Evolutionary conservation across 179 eudicot genomes (phyloP).

Genomic region (Corrigiola litoralis): DNA sequence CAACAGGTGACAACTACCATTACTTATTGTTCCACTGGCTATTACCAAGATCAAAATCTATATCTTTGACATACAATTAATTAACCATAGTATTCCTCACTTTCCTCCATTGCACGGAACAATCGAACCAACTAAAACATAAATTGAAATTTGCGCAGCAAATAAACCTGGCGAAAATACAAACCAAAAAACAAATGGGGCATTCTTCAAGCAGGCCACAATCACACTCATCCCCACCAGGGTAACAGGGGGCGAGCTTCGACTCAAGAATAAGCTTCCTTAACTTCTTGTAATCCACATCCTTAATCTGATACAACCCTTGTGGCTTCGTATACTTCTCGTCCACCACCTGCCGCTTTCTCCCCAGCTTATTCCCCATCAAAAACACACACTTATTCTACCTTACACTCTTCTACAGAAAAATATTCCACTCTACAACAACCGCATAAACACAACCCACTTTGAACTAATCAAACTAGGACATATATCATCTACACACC

Average conservation of each 20-base stretch:
- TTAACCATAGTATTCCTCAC: background rate
- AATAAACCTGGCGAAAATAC: constrained; percentile 9
- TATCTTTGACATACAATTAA: background rate
- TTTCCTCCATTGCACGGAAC: background rate
- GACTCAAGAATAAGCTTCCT: constrained; percentile 93
- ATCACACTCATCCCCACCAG: constrained; percentile 84
- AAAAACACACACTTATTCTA: background rate
- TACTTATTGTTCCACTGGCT: background rate
- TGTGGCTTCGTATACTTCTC: constrained; percentile 96
- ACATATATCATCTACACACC: background rate
- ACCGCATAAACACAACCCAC: background rate
- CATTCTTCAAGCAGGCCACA: constrained; percentile 73
- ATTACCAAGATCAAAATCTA: background rate
- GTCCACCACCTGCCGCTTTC: constrained; percentile 78
- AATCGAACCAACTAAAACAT: background rate
- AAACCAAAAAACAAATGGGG: constrained; percentile 91
- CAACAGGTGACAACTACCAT: too few species aligned
- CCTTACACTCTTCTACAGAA: background rate
- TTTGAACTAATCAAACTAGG: background rate
- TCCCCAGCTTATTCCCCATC: constrained; percentile 73
- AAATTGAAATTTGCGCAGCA: background rate
- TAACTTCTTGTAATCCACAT: constrained; percentile 82
- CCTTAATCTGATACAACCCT: constrained; percentile 90
- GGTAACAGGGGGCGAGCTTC: constrained; percentile 92
- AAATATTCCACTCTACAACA: background rate